Percentiles rank a stretch among this genome's conserved stretches.
Conservation (phyloP, 106 monocot species). For the Apostasia ramifera region DNA sequence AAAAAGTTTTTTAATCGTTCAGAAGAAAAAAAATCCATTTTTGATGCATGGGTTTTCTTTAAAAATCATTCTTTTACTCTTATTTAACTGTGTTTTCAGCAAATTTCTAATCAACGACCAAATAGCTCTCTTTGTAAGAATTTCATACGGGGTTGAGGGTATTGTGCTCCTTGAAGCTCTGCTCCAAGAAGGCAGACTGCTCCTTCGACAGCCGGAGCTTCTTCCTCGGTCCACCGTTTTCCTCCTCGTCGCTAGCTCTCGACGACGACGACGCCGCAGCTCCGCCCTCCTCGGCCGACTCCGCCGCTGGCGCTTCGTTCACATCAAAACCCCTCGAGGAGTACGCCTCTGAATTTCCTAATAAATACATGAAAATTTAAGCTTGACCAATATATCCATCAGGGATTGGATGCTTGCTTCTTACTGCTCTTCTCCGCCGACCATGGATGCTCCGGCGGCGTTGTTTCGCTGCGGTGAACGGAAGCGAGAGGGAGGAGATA, state of each 20-base stretch:
- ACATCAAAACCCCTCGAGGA: conserved; percentile 43
- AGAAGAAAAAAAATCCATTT: background rate
- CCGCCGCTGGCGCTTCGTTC: conserved; percentile 28
- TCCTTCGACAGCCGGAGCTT: conserved; percentile 39
- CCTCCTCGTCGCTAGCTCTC: conserved; percentile 36
- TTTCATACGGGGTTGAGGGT: conserved; percentile 17
- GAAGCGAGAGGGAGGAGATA: conserved; percentile 17
- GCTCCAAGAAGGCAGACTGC: conserved; percentile 13
- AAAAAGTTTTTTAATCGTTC: background rate
- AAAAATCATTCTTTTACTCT: no score
- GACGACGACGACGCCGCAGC: conserved; percentile 12
- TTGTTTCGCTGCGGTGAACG: background rate
- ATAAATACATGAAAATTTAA: background rate
- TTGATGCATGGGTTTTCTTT: no score
- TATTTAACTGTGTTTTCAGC: background rate
- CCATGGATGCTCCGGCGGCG: conserved; percentile 13
- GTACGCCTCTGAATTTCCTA: conserved; percentile 21
- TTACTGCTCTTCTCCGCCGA: conserved; percentile 9
- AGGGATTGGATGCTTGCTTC: background rate
- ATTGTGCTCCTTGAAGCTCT: conserved; percentile 15
- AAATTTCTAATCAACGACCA: no score
- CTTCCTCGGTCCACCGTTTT: conserved; percentile 32
- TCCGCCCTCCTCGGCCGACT: background rate
- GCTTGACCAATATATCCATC: no score
- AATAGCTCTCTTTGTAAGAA: background rate